Base-by-base conservation (phyloP, 352 stramenopile species). In the Phytophthora quininea region DNA sequence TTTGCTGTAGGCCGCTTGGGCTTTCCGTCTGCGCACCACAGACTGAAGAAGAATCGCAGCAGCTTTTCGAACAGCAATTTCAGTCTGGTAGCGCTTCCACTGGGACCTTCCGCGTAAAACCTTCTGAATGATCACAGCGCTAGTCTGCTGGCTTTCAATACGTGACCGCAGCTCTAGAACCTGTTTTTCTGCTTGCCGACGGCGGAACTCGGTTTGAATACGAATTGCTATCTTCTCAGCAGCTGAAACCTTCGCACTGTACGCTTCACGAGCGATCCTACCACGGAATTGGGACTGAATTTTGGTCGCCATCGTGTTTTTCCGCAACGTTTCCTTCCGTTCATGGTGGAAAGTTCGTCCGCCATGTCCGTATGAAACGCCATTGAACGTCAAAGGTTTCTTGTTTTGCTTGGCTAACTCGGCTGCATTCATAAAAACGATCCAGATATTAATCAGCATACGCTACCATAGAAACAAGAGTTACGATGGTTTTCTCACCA, bases 221-320 rank as follows among this genome's bases (percentile, higher is more conserved):
- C 69, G 68, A 37, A 79, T 56, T 0, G 74, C 79, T 38, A 87
- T 73, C 24, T 52, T 31, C 32, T 67, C 58, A 1, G 76, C 74
- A 33, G 65, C 69, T 19, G 67, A 50, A 15, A 69, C 11, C 38
- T 71, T 74, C 7, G 63, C 53, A 38, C 4, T 61, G 56, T 84
- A 88, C 3, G 27, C 52, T 24, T 65, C 45, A 5, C 77, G 79
- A n/a, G 76, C 79, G 12, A 76, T 58, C 3, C 62, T 70, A 9
- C 79, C 76, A 51, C 79, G 74, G n/a, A 75, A 58, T 29, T 55
- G 50, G 6, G 69, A 79, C 47, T 88, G 78, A 62, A 89, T 84
- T 3, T 65, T 67, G 35, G 63, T 68, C 5, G 72, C 80, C 80
- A 90, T 84, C 2, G 77, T 56, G 32, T 76, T 75, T 42, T 82